A percentile compares a stretch with the other conserved stretches of the same genome.
phyloP scores from a whole-genome alignment of 139 green algal species.

The Coelastrella sp. region DNA sequence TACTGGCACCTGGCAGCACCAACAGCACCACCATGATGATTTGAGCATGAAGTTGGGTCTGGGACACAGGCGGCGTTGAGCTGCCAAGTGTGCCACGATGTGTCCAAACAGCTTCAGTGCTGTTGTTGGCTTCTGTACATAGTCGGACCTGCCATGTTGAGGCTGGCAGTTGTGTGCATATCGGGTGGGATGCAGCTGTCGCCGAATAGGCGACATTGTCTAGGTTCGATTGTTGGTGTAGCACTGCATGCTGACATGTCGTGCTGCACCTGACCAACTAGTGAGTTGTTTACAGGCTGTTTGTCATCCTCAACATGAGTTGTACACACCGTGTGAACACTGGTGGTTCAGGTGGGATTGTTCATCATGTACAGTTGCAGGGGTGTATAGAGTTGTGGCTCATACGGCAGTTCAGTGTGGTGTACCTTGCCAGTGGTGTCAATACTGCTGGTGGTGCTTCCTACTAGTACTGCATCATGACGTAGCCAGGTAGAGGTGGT shows the following conservation, averaged over 20 bases:
- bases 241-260: neutral
- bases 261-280: no score
- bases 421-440: no score
- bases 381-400: neutral
- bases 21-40: slow-evolving; percentile 29
- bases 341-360: no score
- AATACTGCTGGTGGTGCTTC: no score
- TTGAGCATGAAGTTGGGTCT: slow-evolving; percentile 41
- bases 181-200: neutral
- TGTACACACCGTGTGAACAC: neutral
- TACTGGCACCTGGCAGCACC: neutral
- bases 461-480: no score
- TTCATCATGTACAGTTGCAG: no score
- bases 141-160: neutral
- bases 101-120: neutral
- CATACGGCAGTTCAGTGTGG: no score
- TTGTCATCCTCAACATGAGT: neutral
- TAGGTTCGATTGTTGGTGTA: neutral
- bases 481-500: no score
- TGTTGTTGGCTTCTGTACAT: neutral
- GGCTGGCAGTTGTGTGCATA: neutral
- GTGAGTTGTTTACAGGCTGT: no score
- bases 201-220: neutral
- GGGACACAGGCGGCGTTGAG: neutral
- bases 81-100: neutral